Evolutionary conservation across 306 rosid species (phyloP).

Genomic region (Quillaja saponaria): DNA sequence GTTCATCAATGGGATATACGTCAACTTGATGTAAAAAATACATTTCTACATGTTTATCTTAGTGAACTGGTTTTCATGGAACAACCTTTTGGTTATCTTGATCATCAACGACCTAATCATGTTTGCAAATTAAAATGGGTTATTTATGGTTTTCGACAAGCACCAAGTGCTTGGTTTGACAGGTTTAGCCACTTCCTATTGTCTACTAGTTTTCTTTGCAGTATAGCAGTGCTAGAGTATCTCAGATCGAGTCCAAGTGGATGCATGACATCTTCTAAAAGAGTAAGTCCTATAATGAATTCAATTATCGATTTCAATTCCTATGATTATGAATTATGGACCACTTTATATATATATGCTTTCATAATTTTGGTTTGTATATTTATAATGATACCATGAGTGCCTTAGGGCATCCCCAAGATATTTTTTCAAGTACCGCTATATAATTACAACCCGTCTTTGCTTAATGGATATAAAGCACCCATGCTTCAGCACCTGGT

Average conservation of each 20-base stretch:
- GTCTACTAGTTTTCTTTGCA: not conserved
- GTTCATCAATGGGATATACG: not conserved
- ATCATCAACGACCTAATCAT: not conserved
- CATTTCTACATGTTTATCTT: not conserved
- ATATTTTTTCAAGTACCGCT: slow-evolving; percentile 14
- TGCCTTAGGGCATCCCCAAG: slow-evolving; percentile 3
- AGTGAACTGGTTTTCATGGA: not conserved
- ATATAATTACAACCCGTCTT: slow-evolving; percentile 12
- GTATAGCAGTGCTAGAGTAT: no score
- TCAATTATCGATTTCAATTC: no score
- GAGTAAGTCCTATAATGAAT: no score
- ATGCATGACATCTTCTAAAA: no score
- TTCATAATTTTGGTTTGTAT: not conserved
- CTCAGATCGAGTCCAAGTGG: no score
- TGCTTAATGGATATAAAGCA: slow-evolving; percentile 24
- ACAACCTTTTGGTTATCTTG: not conserved
- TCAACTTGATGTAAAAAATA: not conserved
- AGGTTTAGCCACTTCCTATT: not conserved
- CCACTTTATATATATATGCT: no score
- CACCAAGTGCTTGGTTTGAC: not conserved
- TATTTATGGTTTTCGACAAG: not conserved
- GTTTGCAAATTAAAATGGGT: not conserved
- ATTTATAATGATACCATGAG: slow-evolving; percentile 5
- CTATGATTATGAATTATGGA: no score
- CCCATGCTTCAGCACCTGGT: no score